These are phyloP conservation scores for Aegle marmelos DNA, from an alignment of 345 rosid genomes.

Conservation along the genomic window DNA sequence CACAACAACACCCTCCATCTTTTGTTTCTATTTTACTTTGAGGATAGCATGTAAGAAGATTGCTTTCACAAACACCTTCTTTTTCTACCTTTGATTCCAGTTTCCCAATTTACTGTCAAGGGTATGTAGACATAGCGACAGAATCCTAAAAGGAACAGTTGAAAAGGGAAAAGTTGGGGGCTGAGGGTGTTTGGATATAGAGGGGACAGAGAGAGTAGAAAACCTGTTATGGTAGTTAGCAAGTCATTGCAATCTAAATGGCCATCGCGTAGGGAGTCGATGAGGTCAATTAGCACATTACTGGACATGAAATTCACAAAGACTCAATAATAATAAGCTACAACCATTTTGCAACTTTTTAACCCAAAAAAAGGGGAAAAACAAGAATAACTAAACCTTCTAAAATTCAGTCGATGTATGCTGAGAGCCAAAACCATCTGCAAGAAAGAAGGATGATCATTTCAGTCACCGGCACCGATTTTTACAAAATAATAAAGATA, in stretches of 20 bases:
- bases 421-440: slow-evolving; percentile 85
- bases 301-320: slow-evolving; percentile 35
- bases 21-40: not conserved
- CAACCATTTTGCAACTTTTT: slow-evolving; percentile 3
- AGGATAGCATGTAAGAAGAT: not conserved
- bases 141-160: not conserved
- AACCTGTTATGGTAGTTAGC: slow-evolving; percentile 82
- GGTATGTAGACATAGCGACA: not conserved
- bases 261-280: slow-evolving; percentile 71
- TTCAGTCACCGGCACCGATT: slow-evolving; percentile 17
- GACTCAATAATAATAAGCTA: not conserved
- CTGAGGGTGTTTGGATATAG: not conserved
- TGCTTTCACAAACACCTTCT: not conserved
- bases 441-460: slow-evolving; percentile 15
- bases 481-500: slow-evolving; percentile 14
- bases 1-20: not conserved
- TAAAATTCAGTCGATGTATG: slow-evolving; percentile 75
- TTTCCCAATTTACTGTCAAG: not conserved
- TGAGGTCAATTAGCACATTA: slow-evolving; percentile 52
- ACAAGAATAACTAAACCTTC: slow-evolving; percentile 50
- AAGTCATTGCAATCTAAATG: slow-evolving; percentile 64
- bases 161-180: too few species aligned
- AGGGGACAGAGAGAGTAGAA: slow-evolving; percentile 11
- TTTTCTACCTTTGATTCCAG: not conserved
- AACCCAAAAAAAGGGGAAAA: not conserved